These are phyloP conservation scores for Daedalea quercina DNA, from an alignment of 768 basidiomycete genomes.

Conservation along the genomic window DNA sequence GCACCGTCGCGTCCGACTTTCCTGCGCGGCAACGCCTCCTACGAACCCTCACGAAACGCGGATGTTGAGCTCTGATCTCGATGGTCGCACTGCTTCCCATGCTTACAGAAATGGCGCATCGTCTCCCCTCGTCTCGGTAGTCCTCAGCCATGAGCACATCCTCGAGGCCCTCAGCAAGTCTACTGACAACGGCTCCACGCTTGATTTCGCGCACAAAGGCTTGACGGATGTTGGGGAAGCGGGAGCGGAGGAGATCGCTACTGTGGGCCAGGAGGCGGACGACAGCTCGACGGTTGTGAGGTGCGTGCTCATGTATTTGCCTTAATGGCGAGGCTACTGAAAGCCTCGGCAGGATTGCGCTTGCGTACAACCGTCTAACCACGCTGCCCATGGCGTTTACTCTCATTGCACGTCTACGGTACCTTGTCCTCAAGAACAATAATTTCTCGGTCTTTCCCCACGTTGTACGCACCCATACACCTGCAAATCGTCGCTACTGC, in stretches of 20 bases:
- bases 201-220: slow-evolving; percentile 77
- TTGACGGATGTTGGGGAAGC: slow-evolving; percentile 70
- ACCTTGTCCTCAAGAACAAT: slow-evolving; percentile 86
- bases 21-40: not conserved
- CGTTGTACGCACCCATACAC: slow-evolving; percentile 52
- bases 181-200: slow-evolving; percentile 72
- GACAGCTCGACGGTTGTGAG: slow-evolving; percentile 53
- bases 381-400: slow-evolving; percentile 72
- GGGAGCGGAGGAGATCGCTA: slow-evolving; percentile 73
- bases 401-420: slow-evolving; percentile 66
- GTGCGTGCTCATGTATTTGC: slow-evolving; percentile 28
- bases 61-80: slow-evolving; percentile 3
- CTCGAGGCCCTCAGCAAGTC: slow-evolving; percentile 59
- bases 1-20: not conserved
- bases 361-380: slow-evolving; percentile 79
- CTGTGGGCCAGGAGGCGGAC: slow-evolving; percentile 40
- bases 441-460: slow-evolving; percentile 76
- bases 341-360: slow-evolving; percentile 55
- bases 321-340: not conserved
- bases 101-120: slow-evolving; percentile 12
- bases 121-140: slow-evolving; percentile 28
- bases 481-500: not conserved
- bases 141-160: slow-evolving; percentile 52
- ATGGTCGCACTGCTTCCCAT: not conserved
- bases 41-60: not conserved